Evolutionary conservation across 345 rosid genomes (phyloP).

Genomic region (Eucalyptus sideroxylon): DNA sequence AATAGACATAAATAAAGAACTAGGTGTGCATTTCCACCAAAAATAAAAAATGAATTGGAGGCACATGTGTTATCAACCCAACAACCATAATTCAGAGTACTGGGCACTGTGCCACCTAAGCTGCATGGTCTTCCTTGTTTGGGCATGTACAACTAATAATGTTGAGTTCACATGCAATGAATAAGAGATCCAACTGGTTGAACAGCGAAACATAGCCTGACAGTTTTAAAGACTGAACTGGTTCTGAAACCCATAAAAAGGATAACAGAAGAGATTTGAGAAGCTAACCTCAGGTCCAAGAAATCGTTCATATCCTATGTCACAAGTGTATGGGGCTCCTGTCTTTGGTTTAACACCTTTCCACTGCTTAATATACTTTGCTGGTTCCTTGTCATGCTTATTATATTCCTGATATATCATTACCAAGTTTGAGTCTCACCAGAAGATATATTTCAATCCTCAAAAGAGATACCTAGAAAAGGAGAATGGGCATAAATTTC

Average conservation of each 20-base stretch:
- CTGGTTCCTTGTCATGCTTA: conserved; percentile 95
- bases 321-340: conserved; percentile 96
- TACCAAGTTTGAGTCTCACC: neutral
- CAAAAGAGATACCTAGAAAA: neutral
- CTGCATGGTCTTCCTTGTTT: neutral
- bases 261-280: neutral
- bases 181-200: neutral
- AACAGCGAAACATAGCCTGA: neutral
- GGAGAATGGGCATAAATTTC: neutral
- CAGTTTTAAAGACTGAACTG: neutral
- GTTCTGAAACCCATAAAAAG: neutral
- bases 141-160: neutral
- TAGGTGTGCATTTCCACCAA: neutral
- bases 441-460: neutral
- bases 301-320: conserved; percentile 92
- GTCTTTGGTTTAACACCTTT: conserved; percentile 93
- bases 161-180: neutral
- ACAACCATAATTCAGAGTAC: neutral
- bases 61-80: neutral
- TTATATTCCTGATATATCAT: conserved; percentile 65
- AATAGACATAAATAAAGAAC: neutral
- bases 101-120: neutral
- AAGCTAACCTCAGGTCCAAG: conserved; percentile 92
- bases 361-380: conserved; percentile 85
- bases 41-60: neutral